Evolutionary conservation across 1,284 basidiomycete genomes (phyloP).

Genomic region (Irpex rosettiformis): DNA sequence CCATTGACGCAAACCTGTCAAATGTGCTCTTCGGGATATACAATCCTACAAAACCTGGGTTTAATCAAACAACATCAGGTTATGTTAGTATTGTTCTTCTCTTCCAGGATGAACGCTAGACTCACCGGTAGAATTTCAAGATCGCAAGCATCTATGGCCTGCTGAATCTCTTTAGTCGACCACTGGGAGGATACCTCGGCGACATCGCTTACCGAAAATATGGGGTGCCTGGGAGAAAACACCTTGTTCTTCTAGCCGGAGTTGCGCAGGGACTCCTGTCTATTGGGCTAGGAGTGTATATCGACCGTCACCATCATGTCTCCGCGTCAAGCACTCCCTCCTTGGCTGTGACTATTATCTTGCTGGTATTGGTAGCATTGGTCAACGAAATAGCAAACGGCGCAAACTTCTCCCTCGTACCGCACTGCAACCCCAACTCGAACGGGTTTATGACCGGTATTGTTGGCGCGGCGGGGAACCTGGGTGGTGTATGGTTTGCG

Average conservation of each 20-base stretch:
- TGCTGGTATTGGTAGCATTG: slow-evolving; percentile 34
- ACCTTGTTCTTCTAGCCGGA: slow-evolving; percentile 42
- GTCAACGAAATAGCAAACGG: slow-evolving; percentile 50
- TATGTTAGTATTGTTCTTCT: slow-evolving; percentile 44
- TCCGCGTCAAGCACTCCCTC: slow-evolving; percentile 13
- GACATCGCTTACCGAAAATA: slow-evolving; percentile 45
- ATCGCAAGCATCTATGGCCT: slow-evolving; percentile 45
- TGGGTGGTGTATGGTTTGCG: slow-evolving; percentile 50
- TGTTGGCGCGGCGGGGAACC: slow-evolving; percentile 50
- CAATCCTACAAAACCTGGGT: slow-evolving; percentile 22
- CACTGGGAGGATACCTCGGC: slow-evolving; percentile 49
- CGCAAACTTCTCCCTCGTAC: slow-evolving; percentile 38
- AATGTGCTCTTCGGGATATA: slow-evolving; percentile 43
- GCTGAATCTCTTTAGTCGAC: slow-evolving; percentile 51
- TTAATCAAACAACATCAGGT: slow-evolving; percentile 49
- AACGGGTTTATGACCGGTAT: slow-evolving; percentile 44
- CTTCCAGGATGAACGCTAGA: background rate
- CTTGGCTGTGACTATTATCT: slow-evolving; percentile 27
- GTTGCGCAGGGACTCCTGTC: slow-evolving; percentile 44
- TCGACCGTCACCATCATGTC: slow-evolving; percentile 29
- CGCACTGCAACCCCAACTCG: slow-evolving; percentile 28
- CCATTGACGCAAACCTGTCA: slow-evolving; percentile 54
- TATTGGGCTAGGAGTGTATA: slow-evolving; percentile 45
- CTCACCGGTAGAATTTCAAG: slow-evolving; percentile 19
- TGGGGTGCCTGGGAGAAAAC: slow-evolving; percentile 52